Evolutionary conservation across 345 rosid species (phyloP), one percentile per base, ranked within the genome.

Genomic region (Eucalyptus tenuipes): DNA sequence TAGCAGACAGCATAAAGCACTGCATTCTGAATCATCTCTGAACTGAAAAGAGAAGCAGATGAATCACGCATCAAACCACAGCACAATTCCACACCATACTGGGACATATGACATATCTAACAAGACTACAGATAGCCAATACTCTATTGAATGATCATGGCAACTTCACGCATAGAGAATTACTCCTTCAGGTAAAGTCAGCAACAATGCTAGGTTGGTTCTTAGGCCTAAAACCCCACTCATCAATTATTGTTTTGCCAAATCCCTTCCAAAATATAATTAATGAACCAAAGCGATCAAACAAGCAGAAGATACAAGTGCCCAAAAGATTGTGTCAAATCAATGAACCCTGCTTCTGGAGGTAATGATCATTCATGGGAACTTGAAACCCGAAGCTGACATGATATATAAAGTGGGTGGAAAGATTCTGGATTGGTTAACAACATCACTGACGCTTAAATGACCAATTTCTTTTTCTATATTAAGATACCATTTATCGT

Each of bases 21-120:
- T 95, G 93, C 99, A 97, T 87, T 97, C 98, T 57, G 89, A 91
- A 92, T 97, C 98, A 95, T 97, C 99, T 66, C 40, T 92, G 91
- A 98, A 93, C 99, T 98, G 94, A 88, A 92, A 85, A 89, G 91
- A 31, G 22, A 47, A 33, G 87, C 86, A 88, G 87, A 27, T 29
- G 44, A 13, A 33, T 59, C 66, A 61, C 9, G 1, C 42, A 71
- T 44, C 40, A 42, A 49, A 87, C 42, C 82, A 71, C 2, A 2
- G 49, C 27, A 31, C 16, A 33, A 55, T 86, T 86, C 27, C 52
- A 86, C 13, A 18, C 24, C 42, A 86, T 52, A 52, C 25, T 52
- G 27, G 29, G 27, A 52, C 4, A 22, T 31, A 86, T 86, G 82
- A 40, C 82, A 20, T 68, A 68, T 5, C 47, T 75, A 20, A 22